phyloP scores from a whole-genome alignment of 352 stramenopile genomes.

The Phytophthora syringae region DNA sequence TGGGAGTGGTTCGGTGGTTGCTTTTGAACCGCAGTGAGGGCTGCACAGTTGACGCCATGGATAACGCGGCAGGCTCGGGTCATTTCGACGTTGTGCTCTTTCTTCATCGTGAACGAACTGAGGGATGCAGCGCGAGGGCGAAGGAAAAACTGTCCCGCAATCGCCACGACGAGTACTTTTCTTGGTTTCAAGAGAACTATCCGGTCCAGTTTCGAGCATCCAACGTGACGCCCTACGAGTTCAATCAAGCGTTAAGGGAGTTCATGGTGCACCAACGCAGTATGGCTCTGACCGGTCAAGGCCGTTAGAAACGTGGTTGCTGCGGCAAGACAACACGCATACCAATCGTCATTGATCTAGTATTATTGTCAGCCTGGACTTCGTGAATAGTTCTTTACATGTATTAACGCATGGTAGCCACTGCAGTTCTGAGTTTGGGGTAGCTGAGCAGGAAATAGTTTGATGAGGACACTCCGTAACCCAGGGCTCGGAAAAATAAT shows the following conservation, averaged over 20 bases:
- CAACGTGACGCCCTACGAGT: no score
- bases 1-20: conserved; percentile 41
- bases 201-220: no score
- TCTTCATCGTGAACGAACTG: background rate
- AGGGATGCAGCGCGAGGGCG: background rate
- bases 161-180: background rate
- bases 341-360: no score
- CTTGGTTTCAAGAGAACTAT: conserved; percentile 50
- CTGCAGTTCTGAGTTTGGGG: background rate
- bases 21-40: conserved; percentile 38
- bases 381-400: no score
- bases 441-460: conserved; percentile 13
- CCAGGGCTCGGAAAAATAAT: no score
- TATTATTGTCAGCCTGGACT: no score
- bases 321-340: no score
- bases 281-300: no score
- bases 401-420: background rate
- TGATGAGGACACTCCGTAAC: conserved; percentile 5
- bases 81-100: background rate
- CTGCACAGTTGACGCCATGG: conserved; percentile 25
- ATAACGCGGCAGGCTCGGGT: background rate
- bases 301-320: no score
- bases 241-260: no score
- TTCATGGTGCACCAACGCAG: no score
- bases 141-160: conserved; percentile 31